phyloP scores from a whole-genome alignment of 83 land plant species.

The Isoetes engelmannii region DNA sequence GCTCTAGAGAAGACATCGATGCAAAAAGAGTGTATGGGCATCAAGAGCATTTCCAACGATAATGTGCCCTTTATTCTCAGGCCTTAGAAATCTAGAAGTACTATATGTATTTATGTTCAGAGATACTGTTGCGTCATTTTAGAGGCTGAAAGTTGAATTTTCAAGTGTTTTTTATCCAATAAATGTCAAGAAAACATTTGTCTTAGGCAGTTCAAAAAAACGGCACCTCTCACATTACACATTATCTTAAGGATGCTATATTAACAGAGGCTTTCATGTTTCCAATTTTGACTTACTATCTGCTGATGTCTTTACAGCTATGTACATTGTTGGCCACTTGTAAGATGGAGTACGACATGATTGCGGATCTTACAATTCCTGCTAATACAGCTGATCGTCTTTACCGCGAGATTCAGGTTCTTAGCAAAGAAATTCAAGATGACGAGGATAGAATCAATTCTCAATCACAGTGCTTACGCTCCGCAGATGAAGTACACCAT shows the following conservation, averaged over 20 bases:
- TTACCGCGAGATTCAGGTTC: slow-evolving; percentile 43
- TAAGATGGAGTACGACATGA: slow-evolving; percentile 59
- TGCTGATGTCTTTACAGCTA: slow-evolving; percentile 35
- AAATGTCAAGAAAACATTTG: too few relatives aligned
- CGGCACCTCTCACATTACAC: background rate
- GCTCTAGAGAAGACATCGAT: too few relatives aligned
- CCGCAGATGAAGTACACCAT: slow-evolving; percentile 63
- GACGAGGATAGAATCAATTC: slow-evolving; percentile 67
- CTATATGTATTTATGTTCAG: too few relatives aligned
- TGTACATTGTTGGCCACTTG: slow-evolving; percentile 64
- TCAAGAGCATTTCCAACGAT: too few relatives aligned
- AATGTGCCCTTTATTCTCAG: too few relatives aligned
- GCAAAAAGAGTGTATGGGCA: too few relatives aligned
- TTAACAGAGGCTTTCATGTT: background rate
- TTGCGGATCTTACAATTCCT: slow-evolving; percentile 53
- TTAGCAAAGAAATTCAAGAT: slow-evolving; percentile 50
- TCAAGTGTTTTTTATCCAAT: too few relatives aligned
- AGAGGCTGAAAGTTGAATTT: background rate
- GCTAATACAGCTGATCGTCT: slow-evolving; percentile 54
- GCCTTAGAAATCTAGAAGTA: too few relatives aligned
- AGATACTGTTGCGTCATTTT: slow-evolving; percentile 5
- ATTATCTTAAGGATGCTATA: background rate
- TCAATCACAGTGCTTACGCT: slow-evolving; percentile 58
- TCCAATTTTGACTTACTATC: background rate
- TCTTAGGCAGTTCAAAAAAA: too few relatives aligned